phyloP scores from a whole-genome alignment of 768 basidiomycete genomes.

The Termitomyces sp. region DNA sequence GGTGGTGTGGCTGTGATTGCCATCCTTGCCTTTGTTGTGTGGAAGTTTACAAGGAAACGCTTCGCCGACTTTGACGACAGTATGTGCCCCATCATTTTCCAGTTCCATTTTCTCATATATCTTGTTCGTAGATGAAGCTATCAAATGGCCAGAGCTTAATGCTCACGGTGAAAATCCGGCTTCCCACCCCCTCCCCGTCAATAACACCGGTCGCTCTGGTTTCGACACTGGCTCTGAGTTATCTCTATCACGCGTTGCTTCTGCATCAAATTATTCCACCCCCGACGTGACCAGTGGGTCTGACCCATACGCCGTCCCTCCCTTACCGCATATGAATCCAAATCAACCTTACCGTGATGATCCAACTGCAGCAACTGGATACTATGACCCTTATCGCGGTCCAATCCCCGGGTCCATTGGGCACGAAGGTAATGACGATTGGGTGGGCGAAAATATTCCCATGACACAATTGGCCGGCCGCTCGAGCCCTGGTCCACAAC shows the following conservation, averaged over 20 bases:
- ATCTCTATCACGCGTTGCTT: constrained; percentile 52
- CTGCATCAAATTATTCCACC: constrained; percentile 42
- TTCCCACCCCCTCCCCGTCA: constrained; percentile 64
- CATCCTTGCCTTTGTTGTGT: constrained; percentile 72
- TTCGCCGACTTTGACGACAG: constrained; percentile 76
- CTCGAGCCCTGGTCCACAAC: constrained; percentile 36
- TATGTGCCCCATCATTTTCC: constrained; percentile 34
- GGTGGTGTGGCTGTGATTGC: constrained; percentile 75
- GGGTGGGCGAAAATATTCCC: constrained; percentile 60
- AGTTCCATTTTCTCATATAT: constrained; percentile 8
- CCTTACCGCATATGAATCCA: constrained; percentile 77
- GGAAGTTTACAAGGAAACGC: constrained; percentile 85
- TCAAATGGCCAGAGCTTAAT: constrained; percentile 91
- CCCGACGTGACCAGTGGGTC: constrained; percentile 41
- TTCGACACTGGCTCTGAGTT: constrained; percentile 67
- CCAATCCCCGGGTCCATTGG: constrained; percentile 67
- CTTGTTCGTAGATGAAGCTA: constrained; percentile 60
- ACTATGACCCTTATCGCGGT: constrained; percentile 80
- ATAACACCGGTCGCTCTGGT: constrained; percentile 67
- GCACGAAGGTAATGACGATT: constrained; percentile 36
- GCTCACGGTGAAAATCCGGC: constrained; percentile 48
- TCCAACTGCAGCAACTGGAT: constrained; percentile 44
- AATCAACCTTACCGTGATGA: constrained; percentile 77
- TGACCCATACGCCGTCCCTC: constrained; percentile 83
- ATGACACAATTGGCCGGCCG: constrained; percentile 63